phyloP scores from a whole-genome alignment of 1,284 basidiomycete species.

The Ganoderma meredithae region DNA sequence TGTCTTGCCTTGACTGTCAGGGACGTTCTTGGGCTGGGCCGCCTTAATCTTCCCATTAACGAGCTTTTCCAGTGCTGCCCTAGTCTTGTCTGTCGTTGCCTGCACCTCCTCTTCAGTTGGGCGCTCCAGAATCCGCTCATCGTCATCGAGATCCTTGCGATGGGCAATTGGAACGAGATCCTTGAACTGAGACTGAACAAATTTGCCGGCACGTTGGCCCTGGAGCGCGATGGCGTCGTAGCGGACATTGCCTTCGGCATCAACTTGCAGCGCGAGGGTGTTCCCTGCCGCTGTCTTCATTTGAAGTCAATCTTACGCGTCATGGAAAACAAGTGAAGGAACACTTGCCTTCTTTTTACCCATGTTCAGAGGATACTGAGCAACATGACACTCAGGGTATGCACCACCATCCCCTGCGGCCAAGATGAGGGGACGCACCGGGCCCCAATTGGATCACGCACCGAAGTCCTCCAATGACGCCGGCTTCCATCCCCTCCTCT shows the following conservation, averaged over 20 bases:
- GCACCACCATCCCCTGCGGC: constrained; percentile 86
- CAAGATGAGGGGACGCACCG: constrained; percentile 10
- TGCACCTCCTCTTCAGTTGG: constrained; percentile 93
- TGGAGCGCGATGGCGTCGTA: constrained; percentile 98
- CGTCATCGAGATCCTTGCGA: constrained; percentile 87
- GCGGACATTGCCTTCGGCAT: constrained; percentile 94
- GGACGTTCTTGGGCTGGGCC: constrained; percentile 90
- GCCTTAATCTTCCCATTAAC: constrained; percentile 97
- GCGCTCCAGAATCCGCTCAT: constrained; percentile 81
- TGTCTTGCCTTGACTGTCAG: constrained; percentile 80
- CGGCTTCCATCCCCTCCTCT: constrained; percentile 89
- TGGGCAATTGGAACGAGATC: constrained; percentile 94
- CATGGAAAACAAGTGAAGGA: background rate
- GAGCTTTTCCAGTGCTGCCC: constrained; percentile 91
- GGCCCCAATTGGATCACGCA: constrained; percentile 42
- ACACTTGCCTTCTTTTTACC: constrained; percentile 87
- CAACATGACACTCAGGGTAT: constrained; percentile 97
- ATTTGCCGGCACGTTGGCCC: constrained; percentile 86
- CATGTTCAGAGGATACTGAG: constrained; percentile 96
- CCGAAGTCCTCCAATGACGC: constrained; percentile 85
- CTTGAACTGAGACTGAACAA: constrained; percentile 95
- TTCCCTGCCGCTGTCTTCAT: constrained; percentile 85
- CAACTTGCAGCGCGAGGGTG: constrained; percentile 95
- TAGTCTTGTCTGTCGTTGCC: constrained; percentile 89
- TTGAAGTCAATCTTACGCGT: background rate